phyloP scores from a whole-genome alignment of 306 rosid genomes.

The barrel medic (Medicago truncatula) region DNA sequence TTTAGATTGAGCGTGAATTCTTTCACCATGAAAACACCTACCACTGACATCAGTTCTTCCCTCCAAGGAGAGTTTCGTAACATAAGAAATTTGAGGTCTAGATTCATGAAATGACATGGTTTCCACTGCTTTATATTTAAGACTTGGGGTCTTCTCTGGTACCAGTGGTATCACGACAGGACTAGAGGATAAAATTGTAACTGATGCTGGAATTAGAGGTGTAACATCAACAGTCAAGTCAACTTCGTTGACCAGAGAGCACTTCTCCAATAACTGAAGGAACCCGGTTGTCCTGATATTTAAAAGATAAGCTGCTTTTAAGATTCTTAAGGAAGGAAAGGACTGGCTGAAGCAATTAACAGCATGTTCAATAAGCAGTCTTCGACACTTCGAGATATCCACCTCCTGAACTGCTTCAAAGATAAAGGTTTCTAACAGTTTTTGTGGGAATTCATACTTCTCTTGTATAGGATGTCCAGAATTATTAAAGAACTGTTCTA shows the following conservation, averaged over 20 bases:
- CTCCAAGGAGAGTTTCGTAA: constrained; percentile 72
- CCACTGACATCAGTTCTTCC: constrained; percentile 80
- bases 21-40: constrained; percentile 50
- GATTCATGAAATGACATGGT: constrained; percentile 44
- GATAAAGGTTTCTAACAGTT: constrained; percentile 45
- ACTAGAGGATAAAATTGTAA: constrained; percentile 55
- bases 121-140: constrained; percentile 36
- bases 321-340: constrained; percentile 67
- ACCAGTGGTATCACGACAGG: constrained; percentile 36
- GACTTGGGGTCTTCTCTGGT: constrained; percentile 47
- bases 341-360: constrained; percentile 65
- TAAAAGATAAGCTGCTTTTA: constrained; percentile 72
- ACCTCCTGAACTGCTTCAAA: constrained; percentile 74
- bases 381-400: constrained; percentile 76
- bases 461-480: constrained; percentile 49
- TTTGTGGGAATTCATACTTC: constrained; percentile 36
- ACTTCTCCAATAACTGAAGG: constrained; percentile 58
- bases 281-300: constrained; percentile 52
- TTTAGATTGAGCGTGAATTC: constrained; percentile 3
- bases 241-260: constrained; percentile 62
- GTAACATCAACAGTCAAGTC: constrained; percentile 73
- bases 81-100: constrained; percentile 50
- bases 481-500: constrained; percentile 42
- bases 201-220: constrained; percentile 62
- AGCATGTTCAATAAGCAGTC: constrained; percentile 61